phyloP scores from a whole-genome alignment of 192 early-diverging fungal species.

The Funneliformis mosseae region DNA sequence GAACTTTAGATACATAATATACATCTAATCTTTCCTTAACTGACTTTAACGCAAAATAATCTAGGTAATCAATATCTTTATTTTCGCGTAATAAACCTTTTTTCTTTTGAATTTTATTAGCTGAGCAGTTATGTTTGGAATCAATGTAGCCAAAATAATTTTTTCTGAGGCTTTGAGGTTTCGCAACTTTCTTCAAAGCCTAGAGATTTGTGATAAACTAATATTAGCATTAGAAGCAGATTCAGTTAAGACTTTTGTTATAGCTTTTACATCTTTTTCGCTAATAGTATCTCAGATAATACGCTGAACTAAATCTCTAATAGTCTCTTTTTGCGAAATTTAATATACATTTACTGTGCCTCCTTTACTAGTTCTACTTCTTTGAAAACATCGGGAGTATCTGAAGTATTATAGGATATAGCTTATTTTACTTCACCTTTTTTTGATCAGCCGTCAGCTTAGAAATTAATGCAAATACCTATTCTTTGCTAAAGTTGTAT shows the following conservation, averaged over 20 bases:
- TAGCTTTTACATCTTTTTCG: conserved; percentile 10
- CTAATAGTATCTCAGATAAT: conserved; percentile 17
- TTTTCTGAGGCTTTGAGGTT: conserved; percentile 11
- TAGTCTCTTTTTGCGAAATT: too few relatives aligned
- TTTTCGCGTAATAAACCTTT: background rate
- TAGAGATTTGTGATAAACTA: background rate
- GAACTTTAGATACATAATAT: background rate
- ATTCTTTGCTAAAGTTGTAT: too few relatives aligned
- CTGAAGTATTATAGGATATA: too few relatives aligned
- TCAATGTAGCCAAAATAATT: conserved; percentile 19
- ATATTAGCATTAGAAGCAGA: conserved; percentile 9
- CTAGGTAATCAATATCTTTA: conserved; percentile 19
- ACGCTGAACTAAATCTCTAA: conserved; percentile 3
- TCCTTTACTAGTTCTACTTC: too few relatives aligned
- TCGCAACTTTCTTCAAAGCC: conserved; percentile 11
- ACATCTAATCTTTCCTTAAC: conserved; percentile 23
- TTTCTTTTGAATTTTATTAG: background rate
- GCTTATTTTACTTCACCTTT: too few relatives aligned
- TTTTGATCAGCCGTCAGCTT: too few relatives aligned
- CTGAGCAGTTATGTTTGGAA: conserved; percentile 1
- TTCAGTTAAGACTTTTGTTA: background rate
- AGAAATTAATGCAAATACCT: too few relatives aligned
- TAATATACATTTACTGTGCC: too few relatives aligned
- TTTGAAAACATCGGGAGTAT: too few relatives aligned
- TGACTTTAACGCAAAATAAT: conserved; percentile 21